Base-by-base conservation (phyloP, 2,329 filamentous ascomycete species). In the Fusarium udum region DNA sequence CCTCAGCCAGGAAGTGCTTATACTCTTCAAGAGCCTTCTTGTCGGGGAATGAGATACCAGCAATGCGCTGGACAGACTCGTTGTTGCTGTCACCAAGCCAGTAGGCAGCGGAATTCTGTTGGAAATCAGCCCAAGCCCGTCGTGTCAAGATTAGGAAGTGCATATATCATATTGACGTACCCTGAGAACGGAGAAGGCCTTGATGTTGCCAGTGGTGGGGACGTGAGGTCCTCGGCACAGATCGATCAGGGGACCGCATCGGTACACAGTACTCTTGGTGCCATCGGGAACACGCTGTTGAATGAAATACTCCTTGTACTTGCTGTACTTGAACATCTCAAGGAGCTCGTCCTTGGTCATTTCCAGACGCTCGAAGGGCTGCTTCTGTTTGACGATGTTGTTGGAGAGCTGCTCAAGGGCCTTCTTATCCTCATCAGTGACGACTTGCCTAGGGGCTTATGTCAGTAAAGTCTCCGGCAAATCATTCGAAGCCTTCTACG, bases 261-360 rank as follows among this genome's bases (percentile, higher is more conserved):
- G 91, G 84, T 98, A 99, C 45, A 98, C 95, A 15, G 96, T 98
- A 81, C 94, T 97, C 80, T 89, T 94, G 63, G 94, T 95, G 77
- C 94, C 95, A 77, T 97, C 94, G 43, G 92, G 87, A 69, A 98
- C 82, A 51, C 82, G 80, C 75, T 83, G 82, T 77, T 82, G 92
- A 85, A 99, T 98, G 83, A 98, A 97, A 83, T 98, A 93, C 82
- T 97, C 91, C 89, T 99, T 98, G 87, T 97, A 98, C 82, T 96
- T 96, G 88, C 97, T 98, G 88, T 97, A 97, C 78, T 91, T 90
- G 87, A 98, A 98, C 83, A 98, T 97, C 82, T 97, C 94, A 59
- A 96, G 89, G 57, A 98, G 88, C 75, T 98, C 92, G 61, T 95
- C 93, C 85, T 98, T 98, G 74, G 93, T 93, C 80, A 98, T 89